Evolutionary conservation across 2,329 filamentous ascomycete species (phyloP).

Genomic region (Microsporum ferrugineum): DNA sequence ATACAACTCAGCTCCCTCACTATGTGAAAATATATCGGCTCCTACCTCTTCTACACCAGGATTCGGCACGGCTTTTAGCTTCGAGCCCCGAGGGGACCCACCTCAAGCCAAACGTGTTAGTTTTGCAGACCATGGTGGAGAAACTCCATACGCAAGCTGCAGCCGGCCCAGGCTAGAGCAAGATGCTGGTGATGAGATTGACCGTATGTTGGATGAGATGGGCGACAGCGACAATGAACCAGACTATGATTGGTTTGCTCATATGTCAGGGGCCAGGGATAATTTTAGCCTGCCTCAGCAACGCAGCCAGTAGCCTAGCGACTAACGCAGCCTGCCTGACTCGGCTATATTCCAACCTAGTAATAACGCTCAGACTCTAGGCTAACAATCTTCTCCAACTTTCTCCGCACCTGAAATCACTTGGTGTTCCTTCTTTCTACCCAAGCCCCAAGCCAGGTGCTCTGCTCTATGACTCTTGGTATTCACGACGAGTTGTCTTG

Average conservation of each 20-base stretch:
- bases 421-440: not conserved
- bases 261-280: conserved; percentile 1
- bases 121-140: conserved; percentile 13
- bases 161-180: conserved; percentile 11
- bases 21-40: conserved; percentile 13
- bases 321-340: not conserved
- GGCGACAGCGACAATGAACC: conserved; percentile 19
- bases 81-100: not conserved
- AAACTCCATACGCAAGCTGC: conserved; percentile 6
- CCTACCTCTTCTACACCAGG: conserved; percentile 10
- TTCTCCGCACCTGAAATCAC: not conserved
- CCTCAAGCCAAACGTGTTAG: conserved; percentile 11
- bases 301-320: not conserved
- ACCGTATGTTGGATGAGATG: conserved; percentile 22
- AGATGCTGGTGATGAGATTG: conserved; percentile 20
- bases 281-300: not conserved
- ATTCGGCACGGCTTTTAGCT: not conserved
- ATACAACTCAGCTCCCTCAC: conserved; percentile 12
- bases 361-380: not conserved
- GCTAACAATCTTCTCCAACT: not conserved
- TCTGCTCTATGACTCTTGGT: not conserved
- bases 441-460: not conserved
- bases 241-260: conserved; percentile 14
- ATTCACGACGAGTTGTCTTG: not conserved
- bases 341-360: not conserved